Conservation (phyloP, 495 filamentous ascomycete species). For the Aspergillus olivimuriae region DNA sequence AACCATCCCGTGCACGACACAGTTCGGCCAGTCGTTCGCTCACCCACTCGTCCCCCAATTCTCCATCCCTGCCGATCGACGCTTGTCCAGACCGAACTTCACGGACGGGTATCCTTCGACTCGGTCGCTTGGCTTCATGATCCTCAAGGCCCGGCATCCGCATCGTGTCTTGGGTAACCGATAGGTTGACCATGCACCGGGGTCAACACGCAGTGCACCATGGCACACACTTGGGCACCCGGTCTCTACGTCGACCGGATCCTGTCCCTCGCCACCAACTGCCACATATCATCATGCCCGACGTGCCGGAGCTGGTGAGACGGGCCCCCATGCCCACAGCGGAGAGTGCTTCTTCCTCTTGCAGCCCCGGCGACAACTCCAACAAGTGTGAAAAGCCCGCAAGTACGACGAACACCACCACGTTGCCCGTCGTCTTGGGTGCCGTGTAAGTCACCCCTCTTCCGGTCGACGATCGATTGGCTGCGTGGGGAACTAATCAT, state of each 20-base stretch:
- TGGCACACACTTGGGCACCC: constrained; percentile 20
- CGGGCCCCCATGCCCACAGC: constrained; percentile 18
- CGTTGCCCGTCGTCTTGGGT: constrained; percentile 71
- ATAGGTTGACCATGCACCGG: constrained; percentile 26
- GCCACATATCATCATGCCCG: constrained; percentile 17
- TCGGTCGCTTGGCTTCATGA: neutral
- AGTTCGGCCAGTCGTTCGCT: too few species aligned
- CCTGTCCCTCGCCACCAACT: constrained; percentile 22
- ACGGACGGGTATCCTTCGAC: constrained; percentile 4
- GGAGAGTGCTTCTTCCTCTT: constrained; percentile 9
- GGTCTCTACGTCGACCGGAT: constrained; percentile 20
- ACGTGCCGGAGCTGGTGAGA: constrained; percentile 22
- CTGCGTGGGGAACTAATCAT: constrained; percentile 16
- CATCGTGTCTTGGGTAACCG: neutral
- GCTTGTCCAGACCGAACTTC: too few species aligned
- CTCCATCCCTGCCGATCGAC: too few species aligned
- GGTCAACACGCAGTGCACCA: constrained; percentile 19
- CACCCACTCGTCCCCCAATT: too few species aligned
- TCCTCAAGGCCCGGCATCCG: too few species aligned
- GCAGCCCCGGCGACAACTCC: constrained; percentile 9
- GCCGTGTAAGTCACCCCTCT: constrained; percentile 60
- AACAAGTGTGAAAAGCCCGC: constrained; percentile 35
- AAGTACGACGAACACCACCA: constrained; percentile 49
- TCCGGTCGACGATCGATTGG: neutral
- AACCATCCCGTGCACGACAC: too few species aligned